Base-by-base conservation (phyloP, 2,329 filamentous ascomycete species). In the Coniochaeta ligniaria region DNA sequence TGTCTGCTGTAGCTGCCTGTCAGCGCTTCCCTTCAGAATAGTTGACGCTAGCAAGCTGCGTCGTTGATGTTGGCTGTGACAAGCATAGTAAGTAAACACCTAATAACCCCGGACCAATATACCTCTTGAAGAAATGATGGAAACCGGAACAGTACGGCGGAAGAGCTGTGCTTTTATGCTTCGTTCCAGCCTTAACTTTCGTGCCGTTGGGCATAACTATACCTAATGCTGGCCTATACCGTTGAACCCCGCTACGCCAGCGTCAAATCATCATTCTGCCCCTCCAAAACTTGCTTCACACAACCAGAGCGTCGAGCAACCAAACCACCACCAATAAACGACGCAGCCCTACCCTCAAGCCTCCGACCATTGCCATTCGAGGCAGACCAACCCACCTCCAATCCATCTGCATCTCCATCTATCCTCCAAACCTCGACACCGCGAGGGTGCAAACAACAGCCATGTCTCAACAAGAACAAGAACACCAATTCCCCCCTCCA, bases 401-500 rank as follows among this genome's bases (percentile, higher is more conserved):
- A 36, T 8, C 6, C 35, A 36, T 36, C 35, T 6, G 9, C 35
- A 9, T 36, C 6, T 14, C 6, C 35, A 5, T 36, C 35, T 14
- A 5, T 36, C 35, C 6, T 36, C 35, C 12, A 3, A 9, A 36
- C 35, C 35, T 36, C 35, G 35, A 36, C 31, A 33, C n/a, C 31
- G 31, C 31, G 31, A 33, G 31, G 31, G 8, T 3, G 12, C 7
- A 14, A 11, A 36, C 3, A 41, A 11, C 16, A 58, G 60, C 60
- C 24, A 64, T 61, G 57, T 36, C 63, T n/a, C n/a, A n/a, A 35
- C 43, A 36, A 38, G 56, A 61, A 35, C 70, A 68, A 52, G 60
- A 57, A 16, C 47, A 35, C 43, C 47, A 66, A 35, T 86, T 91
- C 63, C 88, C 88, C 41, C 74, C 79, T 36, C 72, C 72, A 11